Percentiles rank a stretch among this genome's conserved stretches.
Evolutionary conservation across 1,284 basidiomycete genomes (phyloP).

Genomic region (Austroboletus niveus): DNA sequence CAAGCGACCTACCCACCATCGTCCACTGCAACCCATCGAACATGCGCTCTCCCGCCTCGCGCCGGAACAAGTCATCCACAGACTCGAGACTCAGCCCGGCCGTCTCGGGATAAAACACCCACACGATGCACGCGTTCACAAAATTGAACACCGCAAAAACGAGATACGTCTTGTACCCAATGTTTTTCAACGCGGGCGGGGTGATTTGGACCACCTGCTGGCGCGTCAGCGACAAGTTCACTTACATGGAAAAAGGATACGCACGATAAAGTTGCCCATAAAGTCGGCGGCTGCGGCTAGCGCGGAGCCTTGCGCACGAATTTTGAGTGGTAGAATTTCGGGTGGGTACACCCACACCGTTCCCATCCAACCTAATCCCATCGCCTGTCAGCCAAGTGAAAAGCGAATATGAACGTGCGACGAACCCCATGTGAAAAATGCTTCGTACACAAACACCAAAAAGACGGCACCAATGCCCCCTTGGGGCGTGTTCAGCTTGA

Average conservation of each 20-base stretch:
- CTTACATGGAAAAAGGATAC: background rate
- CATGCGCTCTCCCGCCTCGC: background rate
- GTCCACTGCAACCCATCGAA: constrained; percentile 5
- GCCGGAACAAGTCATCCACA: constrained; percentile 3
- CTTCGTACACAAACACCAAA: constrained; percentile 14
- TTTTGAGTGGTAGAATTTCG: constrained; percentile 14
- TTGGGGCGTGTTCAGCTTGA: constrained; percentile 8
- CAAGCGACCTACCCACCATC: background rate
- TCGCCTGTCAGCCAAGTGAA: background rate
- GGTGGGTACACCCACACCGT: constrained; percentile 16
- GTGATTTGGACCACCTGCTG: constrained; percentile 16
- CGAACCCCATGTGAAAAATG: constrained; percentile 14
- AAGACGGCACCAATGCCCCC: constrained; percentile 15
- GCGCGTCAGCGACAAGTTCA: background rate
- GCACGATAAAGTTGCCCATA: constrained; percentile 13
- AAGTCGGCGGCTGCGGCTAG: constrained; percentile 12
- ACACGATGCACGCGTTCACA: constrained; percentile 13
- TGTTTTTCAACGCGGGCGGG: constrained; percentile 13
- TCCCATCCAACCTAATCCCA: constrained; percentile 12
- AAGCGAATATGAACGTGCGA: background rate
- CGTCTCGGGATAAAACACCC: constrained; percentile 16
- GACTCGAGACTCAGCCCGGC: constrained; percentile 13
- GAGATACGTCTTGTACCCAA: constrained; percentile 16
- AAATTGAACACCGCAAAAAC: constrained; percentile 15
- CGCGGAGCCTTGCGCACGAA: constrained; percentile 13